phyloP scores from a whole-genome alignment of 257 asterid genomes.

The Paulownia fortunei region DNA sequence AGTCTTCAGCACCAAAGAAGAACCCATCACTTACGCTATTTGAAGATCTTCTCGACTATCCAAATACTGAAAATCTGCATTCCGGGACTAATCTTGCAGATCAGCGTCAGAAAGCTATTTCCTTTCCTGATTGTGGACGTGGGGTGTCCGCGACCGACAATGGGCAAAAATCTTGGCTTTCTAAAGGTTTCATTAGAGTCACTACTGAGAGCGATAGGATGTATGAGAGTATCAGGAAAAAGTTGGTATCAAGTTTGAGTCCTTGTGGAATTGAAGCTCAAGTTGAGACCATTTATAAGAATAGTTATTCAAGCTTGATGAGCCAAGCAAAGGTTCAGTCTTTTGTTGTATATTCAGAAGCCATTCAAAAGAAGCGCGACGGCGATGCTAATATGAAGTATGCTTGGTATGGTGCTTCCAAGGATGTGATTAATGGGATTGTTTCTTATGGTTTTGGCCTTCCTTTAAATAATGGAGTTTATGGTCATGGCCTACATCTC shows the following conservation, averaged over 20 bases:
- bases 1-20: neutral
- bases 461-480: neutral
- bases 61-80: neutral
- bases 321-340: conserved; percentile 29
- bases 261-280: conserved; percentile 21
- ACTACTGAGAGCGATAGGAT: conserved; percentile 30
- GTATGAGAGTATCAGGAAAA: conserved; percentile 19
- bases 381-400: conserved; percentile 48
- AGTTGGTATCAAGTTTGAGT: conserved; percentile 35
- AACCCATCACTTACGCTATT: conserved; percentile 9
- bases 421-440: conserved; percentile 30
- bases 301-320: conserved; percentile 18
- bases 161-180: neutral
- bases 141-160: conserved; percentile 26
- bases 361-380: conserved; percentile 32
- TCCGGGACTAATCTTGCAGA: neutral
- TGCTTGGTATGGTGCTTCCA: conserved; percentile 54
- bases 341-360: conserved; percentile 31
- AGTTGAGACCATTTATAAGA: conserved; percentile 34
- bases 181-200: conserved; percentile 28
- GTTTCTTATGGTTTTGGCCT: conserved; percentile 40
- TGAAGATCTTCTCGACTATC: conserved; percentile 11
- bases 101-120: neutral
- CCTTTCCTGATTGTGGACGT: conserved; percentile 45
- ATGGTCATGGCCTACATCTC: conserved; percentile 36